phyloP scores from a whole-genome alignment of 768 basidiomycete species.

The Lactifluus rugatus region DNA sequence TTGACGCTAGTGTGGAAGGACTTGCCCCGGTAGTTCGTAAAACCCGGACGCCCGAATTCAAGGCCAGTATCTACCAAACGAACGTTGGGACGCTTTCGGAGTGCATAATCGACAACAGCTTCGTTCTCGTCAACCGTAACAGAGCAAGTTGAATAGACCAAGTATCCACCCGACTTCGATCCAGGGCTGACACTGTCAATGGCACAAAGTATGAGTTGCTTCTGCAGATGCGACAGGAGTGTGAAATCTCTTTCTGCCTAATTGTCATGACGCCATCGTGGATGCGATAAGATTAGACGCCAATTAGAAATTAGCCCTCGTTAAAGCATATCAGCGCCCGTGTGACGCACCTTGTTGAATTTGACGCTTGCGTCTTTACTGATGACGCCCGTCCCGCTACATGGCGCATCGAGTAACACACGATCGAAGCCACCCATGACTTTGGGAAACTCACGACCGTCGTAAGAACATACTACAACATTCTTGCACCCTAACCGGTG shows the following conservation, averaged over 20 bases:
- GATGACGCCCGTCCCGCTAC: slow-evolving; percentile 97
- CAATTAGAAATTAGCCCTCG: neutral
- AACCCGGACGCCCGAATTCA: slow-evolving; percentile 89
- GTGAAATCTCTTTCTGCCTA: slow-evolving; percentile 94
- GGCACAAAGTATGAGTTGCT: slow-evolving; percentile 95
- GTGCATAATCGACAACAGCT: slow-evolving; percentile 93
- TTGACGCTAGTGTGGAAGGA: slow-evolving; percentile 68
- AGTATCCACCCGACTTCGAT: slow-evolving; percentile 84
- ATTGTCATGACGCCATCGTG: neutral
- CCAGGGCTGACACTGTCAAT: slow-evolving; percentile 90
- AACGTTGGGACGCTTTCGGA: slow-evolving; percentile 87
- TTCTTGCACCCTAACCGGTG: slow-evolving; percentile 98
- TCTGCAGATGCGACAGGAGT: slow-evolving; percentile 93
- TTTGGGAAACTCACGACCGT: slow-evolving; percentile 95
- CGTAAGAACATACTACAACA: slow-evolving; percentile 93
- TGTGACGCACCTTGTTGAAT: slow-evolving; percentile 77
- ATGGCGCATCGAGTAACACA: slow-evolving; percentile 94
- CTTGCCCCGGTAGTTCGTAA: slow-evolving; percentile 85
- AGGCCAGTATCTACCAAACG: slow-evolving; percentile 89
- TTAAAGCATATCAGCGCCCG: neutral
- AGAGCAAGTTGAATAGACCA: slow-evolving; percentile 98
- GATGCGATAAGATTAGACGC: neutral
- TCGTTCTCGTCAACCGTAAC: slow-evolving; percentile 99
- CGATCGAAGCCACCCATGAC: slow-evolving; percentile 98
- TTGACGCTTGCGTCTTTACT: slow-evolving; percentile 97